Conservation (phyloP, 202 grass and related monocot genomes). For the Miscanthus sacchariflorus region DNA sequence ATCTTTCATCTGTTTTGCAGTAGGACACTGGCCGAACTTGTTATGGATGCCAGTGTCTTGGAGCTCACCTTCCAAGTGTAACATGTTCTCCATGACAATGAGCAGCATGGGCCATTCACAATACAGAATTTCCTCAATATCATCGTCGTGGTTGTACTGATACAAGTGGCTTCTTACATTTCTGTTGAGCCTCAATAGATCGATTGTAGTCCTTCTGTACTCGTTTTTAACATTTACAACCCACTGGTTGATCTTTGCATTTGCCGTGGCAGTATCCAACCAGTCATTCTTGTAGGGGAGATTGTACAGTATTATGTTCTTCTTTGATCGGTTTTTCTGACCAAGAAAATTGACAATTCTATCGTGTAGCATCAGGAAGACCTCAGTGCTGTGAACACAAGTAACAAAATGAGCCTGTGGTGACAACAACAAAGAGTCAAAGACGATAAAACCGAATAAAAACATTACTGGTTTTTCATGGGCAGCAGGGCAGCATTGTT, state of each 20-base stretch:
- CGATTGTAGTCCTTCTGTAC: background rate
- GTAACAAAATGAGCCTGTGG: background rate
- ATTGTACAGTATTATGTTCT: background rate
- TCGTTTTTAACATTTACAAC: background rate
- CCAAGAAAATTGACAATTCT: background rate
- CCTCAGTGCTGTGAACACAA: slow-evolving; percentile 35
- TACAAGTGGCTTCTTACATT: slow-evolving; percentile 29
- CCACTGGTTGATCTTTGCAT: slow-evolving; percentile 18
- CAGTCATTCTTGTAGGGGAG: slow-evolving; percentile 38
- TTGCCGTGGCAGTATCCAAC: slow-evolving; percentile 28
- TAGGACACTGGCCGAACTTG: background rate
- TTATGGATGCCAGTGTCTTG: slow-evolving; percentile 6
- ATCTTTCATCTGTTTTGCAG: background rate
- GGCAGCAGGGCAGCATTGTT: slow-evolving; percentile 34
- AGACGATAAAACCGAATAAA: background rate
- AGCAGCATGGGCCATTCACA: slow-evolving; percentile 29
- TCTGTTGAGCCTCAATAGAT: slow-evolving; percentile 37
- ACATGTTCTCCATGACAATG: background rate
- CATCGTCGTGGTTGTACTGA: background rate
- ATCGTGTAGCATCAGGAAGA: slow-evolving; percentile 38
- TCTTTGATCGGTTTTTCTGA: background rate
- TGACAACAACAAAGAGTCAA: background rate
- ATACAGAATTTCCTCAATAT: slow-evolving; percentile 15
- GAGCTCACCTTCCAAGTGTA: slow-evolving; percentile 20
- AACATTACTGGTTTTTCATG: slow-evolving; percentile 31